Evolutionary conservation across 768 basidiomycete species (phyloP), one percentile per base, ranked within the genome.

Genomic region (Rhizopogon vinicolor): DNA sequence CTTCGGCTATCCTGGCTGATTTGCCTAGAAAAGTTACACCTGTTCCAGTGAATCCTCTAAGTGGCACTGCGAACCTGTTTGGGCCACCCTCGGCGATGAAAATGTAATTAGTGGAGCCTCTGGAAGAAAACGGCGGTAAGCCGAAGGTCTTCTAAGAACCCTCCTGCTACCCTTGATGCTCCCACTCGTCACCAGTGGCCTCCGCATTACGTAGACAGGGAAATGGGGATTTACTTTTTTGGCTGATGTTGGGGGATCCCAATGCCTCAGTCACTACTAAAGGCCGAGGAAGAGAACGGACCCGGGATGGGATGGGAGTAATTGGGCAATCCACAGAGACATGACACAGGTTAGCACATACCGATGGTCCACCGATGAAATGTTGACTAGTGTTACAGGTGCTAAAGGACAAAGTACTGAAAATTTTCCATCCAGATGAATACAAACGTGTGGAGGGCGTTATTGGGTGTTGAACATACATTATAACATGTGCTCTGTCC

Each of bases 331-430:
- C 7, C 33, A 6, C 3, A 8, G 9, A 48, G 13, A 48, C 14
- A 9, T 48, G 13, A 48, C 25, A 4, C 8, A 48, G 14, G 33
- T 2, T 35, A 35, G 18, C 19, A 14, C 18, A 35, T 48, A 48
- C 33, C 87, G 40, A 87, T 76, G 1, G 87, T 87, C 88, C 89
- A 92, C 68, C 86, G 73, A 57, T 78, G 78, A 68, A 75, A 82
- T 0, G 72, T 59, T 0, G 82, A 78, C 59, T 83, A 75, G 59
- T n/a, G 69, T 73, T 6, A 78, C 79, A 3, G 80, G 80, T 0
- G 81, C 79, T 58, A 59, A 70, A 72, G 31, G 63, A 69, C 61
- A 71, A 9, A 18, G 37, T 40, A 51, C 22, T 4, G 18, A 12
- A 5, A 7, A 19, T n/a, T 46, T 4, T 14, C n/a, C 19, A 45